Conservation (phyloP, 2,329 filamentous ascomycete species). For the Berkeleyomyces basicola region DNA sequence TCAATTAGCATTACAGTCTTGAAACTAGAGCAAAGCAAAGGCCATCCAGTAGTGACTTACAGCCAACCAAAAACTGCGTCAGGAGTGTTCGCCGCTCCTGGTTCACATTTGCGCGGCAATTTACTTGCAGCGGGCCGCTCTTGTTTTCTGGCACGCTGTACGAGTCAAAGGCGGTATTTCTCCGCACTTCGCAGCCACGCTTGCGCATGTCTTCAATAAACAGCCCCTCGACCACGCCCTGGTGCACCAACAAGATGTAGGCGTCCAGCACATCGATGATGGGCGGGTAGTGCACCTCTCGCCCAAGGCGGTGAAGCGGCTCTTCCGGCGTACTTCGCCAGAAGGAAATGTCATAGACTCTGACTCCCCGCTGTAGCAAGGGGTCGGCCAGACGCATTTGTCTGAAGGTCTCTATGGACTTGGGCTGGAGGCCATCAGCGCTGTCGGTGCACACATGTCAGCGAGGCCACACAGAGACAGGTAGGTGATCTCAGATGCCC, state of each 20-base stretch:
- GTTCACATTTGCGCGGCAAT: conserved; percentile 34
- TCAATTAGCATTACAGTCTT: background rate
- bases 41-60: conserved; percentile 23
- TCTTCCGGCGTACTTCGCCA: conserved; percentile 41
- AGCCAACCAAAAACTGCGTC: conserved; percentile 51
- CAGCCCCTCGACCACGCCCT: conserved; percentile 58
- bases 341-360: conserved; percentile 59
- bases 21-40: background rate
- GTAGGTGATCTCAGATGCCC: background rate
- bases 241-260: conserved; percentile 46
- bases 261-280: conserved; percentile 40
- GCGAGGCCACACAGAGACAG: background rate
- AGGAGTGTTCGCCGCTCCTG: conserved; percentile 34
- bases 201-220: conserved; percentile 53
- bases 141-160: conserved; percentile 32
- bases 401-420: conserved; percentile 60
- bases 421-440: conserved; percentile 60
- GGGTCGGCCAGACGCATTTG: conserved; percentile 58
- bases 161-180: conserved; percentile 47
- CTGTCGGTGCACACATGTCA: conserved; percentile 19
- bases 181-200: conserved; percentile 43
- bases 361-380: conserved; percentile 48
- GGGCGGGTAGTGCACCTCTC: conserved; percentile 53
- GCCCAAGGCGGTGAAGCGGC: conserved; percentile 41
- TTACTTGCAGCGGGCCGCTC: conserved; percentile 30